Evolutionary conservation across 306 rosid species (phyloP).

Genomic region (Prunus mongolica): DNA sequence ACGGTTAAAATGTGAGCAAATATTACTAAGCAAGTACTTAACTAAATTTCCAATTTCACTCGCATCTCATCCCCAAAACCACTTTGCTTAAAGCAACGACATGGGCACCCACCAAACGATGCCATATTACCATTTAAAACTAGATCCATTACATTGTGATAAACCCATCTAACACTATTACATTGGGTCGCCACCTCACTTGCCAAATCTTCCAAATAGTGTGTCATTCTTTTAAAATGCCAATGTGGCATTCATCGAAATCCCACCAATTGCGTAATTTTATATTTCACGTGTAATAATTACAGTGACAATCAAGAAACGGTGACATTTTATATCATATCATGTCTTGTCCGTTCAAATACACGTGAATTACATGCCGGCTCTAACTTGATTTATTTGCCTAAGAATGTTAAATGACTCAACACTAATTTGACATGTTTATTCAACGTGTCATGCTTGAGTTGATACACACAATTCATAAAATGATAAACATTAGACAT

Average conservation of each 20-base stretch:
- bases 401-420: background rate
- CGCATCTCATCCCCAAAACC: background rate
- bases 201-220: too few species aligned
- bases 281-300: accelerated
- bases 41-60: background rate
- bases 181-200: too few species aligned
- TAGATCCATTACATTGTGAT: background rate
- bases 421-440: background rate
- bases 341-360: too few species aligned
- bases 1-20: too few species aligned
- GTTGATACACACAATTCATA: too few species aligned
- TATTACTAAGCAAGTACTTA: background rate
- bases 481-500: too few species aligned
- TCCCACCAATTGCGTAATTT: too few species aligned
- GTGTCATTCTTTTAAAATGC: background rate
- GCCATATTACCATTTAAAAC: background rate
- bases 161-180: background rate
- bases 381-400: background rate
- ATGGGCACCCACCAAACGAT: background rate
- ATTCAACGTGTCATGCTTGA: background rate
- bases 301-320: too few species aligned
- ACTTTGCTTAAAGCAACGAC: background rate
- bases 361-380: background rate
- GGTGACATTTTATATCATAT: too few species aligned
- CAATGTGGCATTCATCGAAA: background rate